A percentile compares a stretch with the other conserved stretches of the same genome.
phyloP scores from a whole-genome alignment of 2,329 filamentous ascomycete species.

The Verticillium dahliae region DNA sequence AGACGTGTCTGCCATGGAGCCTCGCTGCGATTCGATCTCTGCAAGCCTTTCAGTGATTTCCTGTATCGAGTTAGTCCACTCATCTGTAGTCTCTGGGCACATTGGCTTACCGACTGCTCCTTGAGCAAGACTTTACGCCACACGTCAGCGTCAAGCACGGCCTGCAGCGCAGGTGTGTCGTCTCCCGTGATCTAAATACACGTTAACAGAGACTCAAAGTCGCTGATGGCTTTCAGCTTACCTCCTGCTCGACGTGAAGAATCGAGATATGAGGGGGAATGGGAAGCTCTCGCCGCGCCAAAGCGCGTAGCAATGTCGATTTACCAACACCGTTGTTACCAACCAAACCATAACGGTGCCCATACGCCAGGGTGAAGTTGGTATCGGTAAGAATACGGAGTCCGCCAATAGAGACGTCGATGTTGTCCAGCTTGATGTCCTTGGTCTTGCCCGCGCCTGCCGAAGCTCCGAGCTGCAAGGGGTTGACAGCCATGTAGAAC shows the following conservation, averaged over 20 bases:
- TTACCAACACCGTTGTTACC: slow-evolving; percentile 99
- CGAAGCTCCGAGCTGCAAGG: slow-evolving; percentile 72
- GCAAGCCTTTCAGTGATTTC: slow-evolving; percentile 74
- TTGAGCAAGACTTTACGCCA: slow-evolving; percentile 93
- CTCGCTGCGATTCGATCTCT: slow-evolving; percentile 69
- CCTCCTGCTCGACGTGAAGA: slow-evolving; percentile 97
- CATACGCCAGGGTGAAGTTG: slow-evolving; percentile 82
- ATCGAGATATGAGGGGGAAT: slow-evolving; percentile 98
- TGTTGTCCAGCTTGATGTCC: slow-evolving; percentile 95
- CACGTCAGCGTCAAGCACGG: slow-evolving; percentile 93
- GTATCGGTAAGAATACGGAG: slow-evolving; percentile 87
- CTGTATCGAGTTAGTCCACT: slow-evolving; percentile 26
- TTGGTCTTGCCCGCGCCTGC: slow-evolving; percentile 81
- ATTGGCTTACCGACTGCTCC: slow-evolving; percentile 67
- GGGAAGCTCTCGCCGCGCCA: slow-evolving; percentile 86
- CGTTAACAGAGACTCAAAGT: neutral
- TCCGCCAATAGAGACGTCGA: slow-evolving; percentile 89
- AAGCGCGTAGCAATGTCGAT: slow-evolving; percentile 85
- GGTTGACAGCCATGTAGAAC: slow-evolving; percentile 99
- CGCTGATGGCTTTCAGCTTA: slow-evolving; percentile 27
- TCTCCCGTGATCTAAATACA: slow-evolving; percentile 72
- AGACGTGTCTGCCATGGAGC: slow-evolving; percentile 83
- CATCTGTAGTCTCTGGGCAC: neutral
- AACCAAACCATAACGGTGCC: slow-evolving; percentile 90
- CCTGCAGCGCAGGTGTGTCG: slow-evolving; percentile 89